Base-by-base conservation (phyloP, 2,329 filamentous ascomycete species). In the Penicillium sp. region DNA sequence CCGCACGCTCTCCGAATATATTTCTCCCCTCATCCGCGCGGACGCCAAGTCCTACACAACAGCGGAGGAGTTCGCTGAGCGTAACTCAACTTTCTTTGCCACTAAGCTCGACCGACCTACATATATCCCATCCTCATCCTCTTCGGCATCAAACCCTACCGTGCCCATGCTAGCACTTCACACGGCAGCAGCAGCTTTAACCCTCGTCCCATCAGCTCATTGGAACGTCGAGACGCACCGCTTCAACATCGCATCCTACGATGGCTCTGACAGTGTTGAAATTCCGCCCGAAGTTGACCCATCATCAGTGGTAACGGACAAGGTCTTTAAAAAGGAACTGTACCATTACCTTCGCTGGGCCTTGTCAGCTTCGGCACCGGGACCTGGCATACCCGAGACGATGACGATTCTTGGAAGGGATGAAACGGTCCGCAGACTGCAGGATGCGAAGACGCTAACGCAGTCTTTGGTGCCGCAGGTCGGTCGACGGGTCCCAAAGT, bases 1-100 rank as follows among this genome's bases (percentile, higher is more conserved):
- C n/a, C 66, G 72, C 24, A 50, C 65, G 6, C 66, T 79, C 1
- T 55, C 71, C 15, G 66, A 72, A 9, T 81, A 81, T 59, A 67
- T 85, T 6, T 58, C 69, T 7, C 64, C 68, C 2, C 72, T 86
- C 15, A 68, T 86, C 18, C 66, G 69, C 9, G 72, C 73, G 20
- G 81, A 83, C 57, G 74, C 76, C 7, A 78, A 79, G 52, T 82
- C 79, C 49, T 87, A 81, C 64, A 77, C 74, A 15, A 81, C 73
- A 13, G 73, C 81, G 0, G 53, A 67, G 3, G 73, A 80, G 18
- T 87, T 84, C 64, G 67, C 81, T 6, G 61, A 75, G 28, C 75
- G 78, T 29, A 81, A 83, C 62, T 64, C 68, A 25, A 80, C 81
- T 60, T 81, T 87, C 67, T 85, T 87, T 66, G 67, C 66, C 1